Evolutionary conservation across 331 rosid genomes (phyloP).

Genomic region (Saraca asoca): DNA sequence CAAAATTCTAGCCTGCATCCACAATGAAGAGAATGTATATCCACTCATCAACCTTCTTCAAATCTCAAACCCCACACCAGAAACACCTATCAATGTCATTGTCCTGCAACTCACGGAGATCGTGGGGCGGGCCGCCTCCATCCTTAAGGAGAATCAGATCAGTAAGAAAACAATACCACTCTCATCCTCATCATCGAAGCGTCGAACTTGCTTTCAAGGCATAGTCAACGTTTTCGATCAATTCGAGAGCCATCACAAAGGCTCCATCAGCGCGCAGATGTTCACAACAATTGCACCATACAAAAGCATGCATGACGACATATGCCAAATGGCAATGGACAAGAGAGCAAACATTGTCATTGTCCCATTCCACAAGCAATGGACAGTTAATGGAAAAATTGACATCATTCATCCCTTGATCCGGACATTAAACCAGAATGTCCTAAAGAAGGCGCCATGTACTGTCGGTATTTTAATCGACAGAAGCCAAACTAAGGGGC

Average conservation of each 20-base stretch:
- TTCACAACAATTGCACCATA: slow-evolving; percentile 23
- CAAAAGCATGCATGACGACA: slow-evolving; percentile 29
- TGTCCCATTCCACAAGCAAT: slow-evolving; percentile 29
- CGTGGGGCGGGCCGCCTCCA: slow-evolving; percentile 5
- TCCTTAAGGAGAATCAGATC: slow-evolving; percentile 2
- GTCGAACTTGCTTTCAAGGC: neutral
- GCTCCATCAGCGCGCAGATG: slow-evolving; percentile 6
- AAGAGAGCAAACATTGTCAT: slow-evolving; percentile 25
- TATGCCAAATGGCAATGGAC: slow-evolving; percentile 30
- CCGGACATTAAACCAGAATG: slow-evolving; percentile 2
- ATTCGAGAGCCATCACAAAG: slow-evolving; percentile 13
- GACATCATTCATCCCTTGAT: neutral
- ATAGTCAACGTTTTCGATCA: neutral
- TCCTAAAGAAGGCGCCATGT: slow-evolving; percentile 26
- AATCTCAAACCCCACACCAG: neutral
- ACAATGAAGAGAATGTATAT: slow-evolving; percentile 19
- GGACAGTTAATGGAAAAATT: slow-evolving; percentile 7
- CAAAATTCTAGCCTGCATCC: slow-evolving; percentile 30
- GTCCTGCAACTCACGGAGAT: slow-evolving; percentile 23
- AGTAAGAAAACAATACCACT: neutral
- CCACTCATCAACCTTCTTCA: slow-evolving; percentile 18
- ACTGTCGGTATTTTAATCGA: slow-evolving; percentile 30
- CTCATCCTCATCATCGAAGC: no score
- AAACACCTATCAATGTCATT: neutral
- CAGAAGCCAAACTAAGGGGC: neutral